Conservation (phyloP, 495 filamentous ascomycete genomes). For the Talaromyces proteolyticus region DNA sequence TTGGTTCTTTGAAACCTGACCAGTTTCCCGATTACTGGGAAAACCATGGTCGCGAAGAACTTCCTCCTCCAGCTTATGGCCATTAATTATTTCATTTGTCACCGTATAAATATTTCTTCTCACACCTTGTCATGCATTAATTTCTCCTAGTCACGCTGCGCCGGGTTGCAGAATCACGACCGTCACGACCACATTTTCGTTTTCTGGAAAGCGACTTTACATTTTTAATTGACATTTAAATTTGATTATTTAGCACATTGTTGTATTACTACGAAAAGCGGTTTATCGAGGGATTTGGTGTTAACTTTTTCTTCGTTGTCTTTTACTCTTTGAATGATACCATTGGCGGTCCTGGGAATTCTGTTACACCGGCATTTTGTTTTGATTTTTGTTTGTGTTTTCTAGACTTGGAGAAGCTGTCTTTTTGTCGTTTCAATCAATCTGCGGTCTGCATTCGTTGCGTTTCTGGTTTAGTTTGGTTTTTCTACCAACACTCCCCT, state of each 20-base stretch:
- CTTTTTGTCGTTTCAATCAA: not conserved
- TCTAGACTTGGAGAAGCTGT: not conserved
- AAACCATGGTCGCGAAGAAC: slow-evolving; percentile 29
- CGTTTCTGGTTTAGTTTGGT: too few relatives aligned
- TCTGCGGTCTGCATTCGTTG: not conserved
- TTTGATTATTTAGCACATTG: not conserved
- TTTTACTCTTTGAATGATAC: slow-evolving; percentile 2
- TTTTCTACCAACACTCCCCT: too few relatives aligned
- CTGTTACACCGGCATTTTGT: slow-evolving; percentile 1
- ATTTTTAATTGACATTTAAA: not conserved
- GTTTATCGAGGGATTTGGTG: not conserved
- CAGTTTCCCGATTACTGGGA: slow-evolving; percentile 35
- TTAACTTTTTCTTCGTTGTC: not conserved
- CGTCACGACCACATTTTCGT: slow-evolving; percentile 2
- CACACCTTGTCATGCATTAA: not conserved
- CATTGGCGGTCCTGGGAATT: slow-evolving; percentile 5
- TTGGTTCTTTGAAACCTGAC: slow-evolving; percentile 18
- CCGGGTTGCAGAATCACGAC: slow-evolving; percentile 8
- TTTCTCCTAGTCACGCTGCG: slow-evolving; percentile 7
- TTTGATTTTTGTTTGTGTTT: not conserved
- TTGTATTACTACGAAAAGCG: not conserved
- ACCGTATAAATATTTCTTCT: not conserved
- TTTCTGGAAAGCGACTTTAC: slow-evolving; percentile 1
- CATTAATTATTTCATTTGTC: slow-evolving; percentile 25
- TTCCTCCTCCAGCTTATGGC: slow-evolving; percentile 40